A percentile compares a stretch with the other conserved stretches of the same genome.
Conservation (phyloP, 208 protist genomes). For the Wallacemonas collosoma region DNA sequence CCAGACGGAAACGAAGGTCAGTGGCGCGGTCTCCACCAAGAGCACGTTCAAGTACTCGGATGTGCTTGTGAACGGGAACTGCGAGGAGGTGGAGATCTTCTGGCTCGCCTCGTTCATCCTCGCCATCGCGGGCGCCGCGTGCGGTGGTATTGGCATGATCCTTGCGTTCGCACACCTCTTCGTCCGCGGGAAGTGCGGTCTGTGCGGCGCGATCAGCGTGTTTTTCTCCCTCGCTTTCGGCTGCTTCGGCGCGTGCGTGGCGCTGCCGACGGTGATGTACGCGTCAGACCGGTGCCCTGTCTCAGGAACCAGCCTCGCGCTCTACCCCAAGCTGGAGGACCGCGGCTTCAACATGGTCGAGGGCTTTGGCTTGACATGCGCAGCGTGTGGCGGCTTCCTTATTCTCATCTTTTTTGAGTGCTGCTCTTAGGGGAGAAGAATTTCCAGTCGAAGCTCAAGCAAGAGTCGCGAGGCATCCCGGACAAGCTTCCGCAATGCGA, state of each 20-base stretch:
- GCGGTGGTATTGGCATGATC: slow-evolving; percentile 20
- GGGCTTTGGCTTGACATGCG: slow-evolving; percentile 35
- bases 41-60: neutral
- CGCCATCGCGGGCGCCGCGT: slow-evolving; percentile 21
- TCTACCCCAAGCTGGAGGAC: slow-evolving; percentile 7
- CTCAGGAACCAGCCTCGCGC: neutral
- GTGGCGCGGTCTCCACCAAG: neutral
- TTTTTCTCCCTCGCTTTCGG: slow-evolving; percentile 26
- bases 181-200: slow-evolving; percentile 22
- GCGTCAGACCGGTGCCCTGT: slow-evolving; percentile 16
- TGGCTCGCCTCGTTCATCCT: slow-evolving; percentile 19
- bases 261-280: slow-evolving; percentile 16
- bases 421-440: neutral
- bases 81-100: slow-evolving; percentile 15
- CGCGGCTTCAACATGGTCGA: slow-evolving; percentile 30
- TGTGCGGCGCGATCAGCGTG: slow-evolving; percentile 29
- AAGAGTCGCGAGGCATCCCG: no score
- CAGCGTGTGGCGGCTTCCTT: slow-evolving; percentile 34
- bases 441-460: neutral
- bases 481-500: no score
- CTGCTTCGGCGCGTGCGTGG: slow-evolving; percentile 25
- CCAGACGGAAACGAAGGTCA: no score
- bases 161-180: slow-evolving; percentile 27
- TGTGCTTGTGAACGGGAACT: neutral
- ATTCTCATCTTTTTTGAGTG: slow-evolving; percentile 17